Base-by-base conservation (phyloP, 2,329 filamentous ascomycete genomes). In the Lasiodiplodia theobromae region DNA sequence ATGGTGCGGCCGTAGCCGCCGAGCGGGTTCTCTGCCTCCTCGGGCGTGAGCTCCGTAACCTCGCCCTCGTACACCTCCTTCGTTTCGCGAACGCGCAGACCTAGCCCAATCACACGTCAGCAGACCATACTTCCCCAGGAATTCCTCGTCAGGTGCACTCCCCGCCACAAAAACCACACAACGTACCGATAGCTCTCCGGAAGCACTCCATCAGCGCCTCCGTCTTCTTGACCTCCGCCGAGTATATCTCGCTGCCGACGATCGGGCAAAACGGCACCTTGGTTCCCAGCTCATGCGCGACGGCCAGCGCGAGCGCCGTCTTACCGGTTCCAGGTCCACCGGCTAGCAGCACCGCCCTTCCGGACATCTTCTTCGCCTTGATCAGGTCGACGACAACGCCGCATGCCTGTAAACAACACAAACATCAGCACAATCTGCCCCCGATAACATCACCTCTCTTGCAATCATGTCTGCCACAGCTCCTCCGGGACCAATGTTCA, bases 121-220 rank as follows among this genome's bases (percentile, higher is more conserved):
- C 37, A 47, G 18, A 3, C 18, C 7, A 7, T 8, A 10, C 31
- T 34, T 34, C 31, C 28, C 16, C 16, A 37, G 6, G 34, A 12
- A 38, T 7, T 1, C 18, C 44, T 6, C n/a, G 18, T 18, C 44
- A 44, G 44, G 10, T 47, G 18, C 14, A 18, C 14, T 18, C 16
- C 14, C 40, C 40, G 14, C 18, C 16, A 28, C 28, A 47, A 21
- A 38, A 18, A 31, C 3, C 18, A 10, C 49, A 38, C 23, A 7
- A 69, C 75, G 28, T 82, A 87, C 95, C 96, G 80, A 99, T 99
- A 69, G 96, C 96, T 78, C 96, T 88, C 79, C 96, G 89, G 82
- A 99, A 99, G 84, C 98, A 98, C 86, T 99, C 96, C 96, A 98
- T 98, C 78, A 99, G 84, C 73, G 97, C 92, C 82, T 99, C 96